Conservation (phyloP, 2,329 filamentous ascomycete species). For the Aspergillus quadricinctus region DNA sequence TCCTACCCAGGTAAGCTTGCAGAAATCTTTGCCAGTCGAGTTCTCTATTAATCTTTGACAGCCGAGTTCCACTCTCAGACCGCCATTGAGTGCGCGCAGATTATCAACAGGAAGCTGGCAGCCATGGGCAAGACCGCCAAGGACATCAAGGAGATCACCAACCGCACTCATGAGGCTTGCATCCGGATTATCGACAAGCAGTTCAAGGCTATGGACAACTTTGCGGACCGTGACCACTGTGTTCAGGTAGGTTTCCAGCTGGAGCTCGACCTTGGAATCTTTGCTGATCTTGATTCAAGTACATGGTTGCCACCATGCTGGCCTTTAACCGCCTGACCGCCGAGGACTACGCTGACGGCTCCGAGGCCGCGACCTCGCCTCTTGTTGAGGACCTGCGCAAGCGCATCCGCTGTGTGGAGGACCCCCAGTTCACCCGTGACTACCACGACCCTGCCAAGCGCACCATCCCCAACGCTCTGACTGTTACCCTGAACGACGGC, state of each 20-base stretch:
- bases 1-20: conserved; percentile 76
- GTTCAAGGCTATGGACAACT: conserved; percentile 99
- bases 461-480: conserved; percentile 95
- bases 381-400: conserved; percentile 88
- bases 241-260: conserved; percentile 59
- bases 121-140: conserved; percentile 82
- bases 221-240: conserved; percentile 98
- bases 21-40: not conserved
- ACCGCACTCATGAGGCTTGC: conserved; percentile 97
- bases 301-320: conserved; percentile 97
- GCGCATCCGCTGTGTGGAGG: conserved; percentile 94
- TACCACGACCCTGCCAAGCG: conserved; percentile 93
- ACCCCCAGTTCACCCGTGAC: conserved; percentile 87
- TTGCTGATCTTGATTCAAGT: conserved; percentile 43
- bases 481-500: conserved; percentile 90
- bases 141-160: conserved; percentile 89
- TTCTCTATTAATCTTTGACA: conserved; percentile 20
- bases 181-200: conserved; percentile 99
- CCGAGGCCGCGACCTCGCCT: conserved; percentile 83
- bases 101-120: conserved; percentile 78
- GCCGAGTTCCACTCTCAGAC: conserved; percentile 99
- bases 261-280: not conserved
- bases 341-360: conserved; percentile 86
- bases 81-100: conserved; percentile 89
- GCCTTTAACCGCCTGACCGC: conserved; percentile 91